These are phyloP conservation scores for Mycena latifolia DNA, from an alignment of 768 basidiomycete genomes.

Conservation along the genomic window DNA sequence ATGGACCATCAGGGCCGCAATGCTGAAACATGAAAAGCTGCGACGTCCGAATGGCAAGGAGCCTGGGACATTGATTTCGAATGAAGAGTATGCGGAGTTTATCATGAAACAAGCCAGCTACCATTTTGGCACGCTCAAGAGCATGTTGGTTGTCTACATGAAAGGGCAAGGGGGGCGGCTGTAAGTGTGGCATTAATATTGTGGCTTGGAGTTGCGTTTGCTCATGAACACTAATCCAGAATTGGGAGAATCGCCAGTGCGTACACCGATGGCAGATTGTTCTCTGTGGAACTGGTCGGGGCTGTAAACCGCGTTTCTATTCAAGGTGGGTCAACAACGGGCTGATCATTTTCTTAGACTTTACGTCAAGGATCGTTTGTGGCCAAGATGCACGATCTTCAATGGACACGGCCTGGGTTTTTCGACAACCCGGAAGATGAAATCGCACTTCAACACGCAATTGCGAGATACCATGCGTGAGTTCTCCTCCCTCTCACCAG, in stretches of 20 bases:
- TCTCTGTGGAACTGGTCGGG: slow-evolving; percentile 69
- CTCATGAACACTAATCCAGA: slow-evolving; percentile 38
- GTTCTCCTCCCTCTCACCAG: slow-evolving; percentile 17
- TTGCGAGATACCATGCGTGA: slow-evolving; percentile 72
- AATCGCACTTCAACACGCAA: slow-evolving; percentile 58
- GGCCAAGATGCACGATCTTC: slow-evolving; percentile 62
- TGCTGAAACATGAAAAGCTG: slow-evolving; percentile 19
- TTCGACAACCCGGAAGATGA: slow-evolving; percentile 54
- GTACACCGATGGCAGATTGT: slow-evolving; percentile 63
- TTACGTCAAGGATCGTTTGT: slow-evolving; percentile 70
- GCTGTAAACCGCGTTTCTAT: slow-evolving; percentile 53
- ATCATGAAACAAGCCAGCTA: slow-evolving; percentile 36
- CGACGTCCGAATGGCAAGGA: slow-evolving; percentile 7
- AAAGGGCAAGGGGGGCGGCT: slow-evolving; percentile 39
- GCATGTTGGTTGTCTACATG: slow-evolving; percentile 23
- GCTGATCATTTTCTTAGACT: slow-evolving; percentile 49
- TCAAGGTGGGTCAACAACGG: no score
- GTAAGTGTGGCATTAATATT: slow-evolving; percentile 23
- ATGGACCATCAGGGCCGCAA: slow-evolving; percentile 38
- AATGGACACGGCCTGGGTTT: slow-evolving; percentile 60
- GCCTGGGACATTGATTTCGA: slow-evolving; percentile 13
- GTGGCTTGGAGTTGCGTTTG: not conserved
- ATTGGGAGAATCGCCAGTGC: slow-evolving; percentile 58
- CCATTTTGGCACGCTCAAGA: slow-evolving; percentile 36
- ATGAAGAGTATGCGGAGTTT: slow-evolving; percentile 16